Evolutionary conservation across 164 flowering plant genomes (phyloP).

Genomic region (Macadamia tetraphylla): DNA sequence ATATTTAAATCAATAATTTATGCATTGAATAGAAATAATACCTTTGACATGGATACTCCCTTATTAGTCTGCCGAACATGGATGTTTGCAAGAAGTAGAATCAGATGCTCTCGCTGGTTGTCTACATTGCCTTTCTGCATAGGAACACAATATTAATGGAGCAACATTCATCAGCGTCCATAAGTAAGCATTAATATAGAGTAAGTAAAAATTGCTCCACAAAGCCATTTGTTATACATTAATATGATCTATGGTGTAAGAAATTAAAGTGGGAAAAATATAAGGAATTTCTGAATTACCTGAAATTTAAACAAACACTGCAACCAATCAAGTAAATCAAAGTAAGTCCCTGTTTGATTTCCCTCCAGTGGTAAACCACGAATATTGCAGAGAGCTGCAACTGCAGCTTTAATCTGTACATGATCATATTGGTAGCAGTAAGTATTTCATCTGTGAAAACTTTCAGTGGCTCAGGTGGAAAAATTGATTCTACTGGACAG

Average conservation of each 20-base stretch:
- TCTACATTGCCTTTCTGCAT: slow-evolving; percentile 74
- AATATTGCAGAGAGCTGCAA: slow-evolving; percentile 51
- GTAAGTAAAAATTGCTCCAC: too few species aligned
- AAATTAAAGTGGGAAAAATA: slow-evolving; percentile 39
- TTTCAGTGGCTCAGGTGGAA: background rate
- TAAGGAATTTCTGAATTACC: slow-evolving; percentile 27
- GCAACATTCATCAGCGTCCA: too few species aligned
- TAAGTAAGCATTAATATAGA: too few species aligned
- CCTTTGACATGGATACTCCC: slow-evolving; percentile 46
- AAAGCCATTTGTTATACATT: background rate
- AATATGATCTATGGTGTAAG: slow-evolving; percentile 31
- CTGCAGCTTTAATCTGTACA: slow-evolving; percentile 73
- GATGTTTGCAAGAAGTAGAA: slow-evolving; percentile 78
- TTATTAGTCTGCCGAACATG: slow-evolving; percentile 51
- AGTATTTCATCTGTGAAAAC: background rate
- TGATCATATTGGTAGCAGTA: slow-evolving; percentile 5
- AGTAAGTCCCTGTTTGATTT: slow-evolving; percentile 27
- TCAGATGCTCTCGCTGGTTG: slow-evolving; percentile 94
- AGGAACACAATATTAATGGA: slow-evolving; percentile 2
- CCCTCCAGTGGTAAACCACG: slow-evolving; percentile 60
- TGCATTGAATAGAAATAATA: slow-evolving; percentile 12
- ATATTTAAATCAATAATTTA: background rate
- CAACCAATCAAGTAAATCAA: slow-evolving; percentile 81
- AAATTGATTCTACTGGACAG: background rate
- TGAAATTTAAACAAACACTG: slow-evolving; percentile 79